Percentiles rank a stretch among this genome's conserved stretches.
phyloP scores from a whole-genome alignment of 768 basidiomycete species.

The Leccinum barrowsii region DNA sequence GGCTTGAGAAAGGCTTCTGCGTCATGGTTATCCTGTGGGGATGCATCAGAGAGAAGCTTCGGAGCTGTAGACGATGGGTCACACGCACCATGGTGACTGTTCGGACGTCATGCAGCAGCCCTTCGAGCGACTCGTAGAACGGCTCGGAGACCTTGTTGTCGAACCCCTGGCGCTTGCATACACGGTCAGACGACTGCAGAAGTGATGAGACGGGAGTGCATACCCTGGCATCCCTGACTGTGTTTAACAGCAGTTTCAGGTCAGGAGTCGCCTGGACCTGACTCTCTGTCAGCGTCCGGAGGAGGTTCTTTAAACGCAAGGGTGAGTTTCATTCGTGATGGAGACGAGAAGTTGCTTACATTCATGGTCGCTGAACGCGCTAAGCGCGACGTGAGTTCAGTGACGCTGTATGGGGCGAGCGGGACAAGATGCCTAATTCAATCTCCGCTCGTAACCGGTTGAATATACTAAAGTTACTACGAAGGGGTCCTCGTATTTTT shows the following conservation, averaged over 20 bases:
- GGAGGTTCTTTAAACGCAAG: constrained; percentile 62
- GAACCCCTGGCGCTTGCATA: constrained; percentile 41
- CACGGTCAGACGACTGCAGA: constrained; percentile 19
- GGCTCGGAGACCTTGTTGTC: constrained; percentile 78
- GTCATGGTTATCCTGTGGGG: constrained; percentile 73
- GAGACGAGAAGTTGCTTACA: constrained; percentile 5
- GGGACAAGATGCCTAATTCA: constrained; percentile 28
- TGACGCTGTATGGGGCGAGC: constrained; percentile 32
- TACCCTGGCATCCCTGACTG: constrained; percentile 88
- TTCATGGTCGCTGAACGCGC: constrained; percentile 29
- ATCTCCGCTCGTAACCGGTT: constrained; percentile 26
- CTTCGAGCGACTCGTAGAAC: constrained; percentile 93
- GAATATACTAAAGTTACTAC: not conserved
- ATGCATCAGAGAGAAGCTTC: constrained; percentile 28
- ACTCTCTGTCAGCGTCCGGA: constrained; percentile 80
- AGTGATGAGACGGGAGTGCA: constrained; percentile 34
- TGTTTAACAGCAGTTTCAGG: constrained; percentile 75
- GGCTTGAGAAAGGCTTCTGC: constrained; percentile 93
- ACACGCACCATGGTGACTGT: constrained; percentile 62
- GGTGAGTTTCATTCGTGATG: not conserved
- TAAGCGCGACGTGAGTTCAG: constrained; percentile 22
- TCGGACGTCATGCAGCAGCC: constrained; percentile 80
- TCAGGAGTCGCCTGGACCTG: constrained; percentile 65
- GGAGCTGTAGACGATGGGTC: constrained; percentile 11
- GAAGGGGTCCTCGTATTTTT: not conserved